Evolutionary conservation across 352 stramenopile species (phyloP), one percentile per base, ranked within the genome.

Genomic region (Globisporangium viniferum): DNA sequence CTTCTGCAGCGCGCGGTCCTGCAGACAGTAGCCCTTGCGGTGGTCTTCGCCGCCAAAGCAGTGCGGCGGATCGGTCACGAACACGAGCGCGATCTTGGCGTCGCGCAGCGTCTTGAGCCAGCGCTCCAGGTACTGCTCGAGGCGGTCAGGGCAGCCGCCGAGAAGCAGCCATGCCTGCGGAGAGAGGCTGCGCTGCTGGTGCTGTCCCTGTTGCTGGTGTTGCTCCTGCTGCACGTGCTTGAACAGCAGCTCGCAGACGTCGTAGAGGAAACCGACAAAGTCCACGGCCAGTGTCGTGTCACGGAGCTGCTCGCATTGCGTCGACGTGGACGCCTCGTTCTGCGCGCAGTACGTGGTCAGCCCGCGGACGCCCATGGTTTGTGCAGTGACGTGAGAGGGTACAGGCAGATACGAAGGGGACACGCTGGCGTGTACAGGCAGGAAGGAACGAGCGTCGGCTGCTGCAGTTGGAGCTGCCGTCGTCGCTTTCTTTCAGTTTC

Each of bases 231-330:
- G 70, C 61, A 79, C 62, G 8, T 91, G 70, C 6, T 69, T 46
- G 59, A 69, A 84, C 24, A 94, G 56, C 39, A 82, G 69, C 22
- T 94, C 77, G 64, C 86, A 95, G 20, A 89, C 59, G 60, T 83
- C 74, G 64, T 88, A 92, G 35, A 93, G 77, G 67, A 94, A 94
- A 22, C 86, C 87, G 24, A 89, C 82, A 62, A 92, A 90, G 68
- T 95, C 88, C 51, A 95, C 85, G 18, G 85, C 88, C 5, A 95
- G 78, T 36, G 88, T 94, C 58, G 89, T 78, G 61, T 91, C 83
- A 22, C 65, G 67, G 35, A 93, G 75, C 12, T 85, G 70, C 5
- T 51, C 35, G 59, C 67, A 66, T 24, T 69, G 58, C 10, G 68
- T 70, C 9, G 86, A 89, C 58, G 77, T 81, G 29, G 48, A 46